Evolutionary conservation across 371 early-diverging fungal species (phyloP).

Genomic region (Circinella minor): DNA sequence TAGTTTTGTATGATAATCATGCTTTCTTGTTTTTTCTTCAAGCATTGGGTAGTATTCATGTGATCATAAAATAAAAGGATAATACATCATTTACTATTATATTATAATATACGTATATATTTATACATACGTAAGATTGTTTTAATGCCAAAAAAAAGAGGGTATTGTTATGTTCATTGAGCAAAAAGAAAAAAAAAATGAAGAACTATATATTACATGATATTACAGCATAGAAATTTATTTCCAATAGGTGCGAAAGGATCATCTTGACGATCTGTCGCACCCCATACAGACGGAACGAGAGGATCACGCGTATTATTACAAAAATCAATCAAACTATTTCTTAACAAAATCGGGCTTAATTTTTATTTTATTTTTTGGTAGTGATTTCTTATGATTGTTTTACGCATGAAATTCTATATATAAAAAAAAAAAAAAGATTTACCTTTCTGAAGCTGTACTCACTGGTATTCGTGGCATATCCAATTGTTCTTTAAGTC

Average conservation of each 20-base stretch:
- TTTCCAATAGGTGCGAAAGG: conserved; percentile 25
- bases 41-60: neutral
- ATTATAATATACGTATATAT: no score
- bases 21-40: neutral
- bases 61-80: neutral
- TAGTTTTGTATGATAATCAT: neutral
- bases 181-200: no score
- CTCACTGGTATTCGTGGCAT: conserved; percentile 80
- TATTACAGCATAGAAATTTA: conserved; percentile 14
- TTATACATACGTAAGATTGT: no score
- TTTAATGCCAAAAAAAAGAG: no score
- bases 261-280: conserved; percentile 24
- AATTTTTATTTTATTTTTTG: neutral
- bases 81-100: no score
- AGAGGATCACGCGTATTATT: conserved; percentile 27
- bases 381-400: no score
- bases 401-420: no score
- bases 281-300: conserved; percentile 32
- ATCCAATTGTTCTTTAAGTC: conserved; percentile 80
- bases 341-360: no score
- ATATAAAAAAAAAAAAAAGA: no score
- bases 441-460: conserved; percentile 57
- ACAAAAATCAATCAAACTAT: conserved; percentile 30
- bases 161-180: neutral
- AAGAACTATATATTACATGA: conserved; percentile 7